These are phyloP conservation scores for Blastobotrys illinoisensis DNA, from an alignment of 1,139 yeast species.

Conservation along the genomic window DNA sequence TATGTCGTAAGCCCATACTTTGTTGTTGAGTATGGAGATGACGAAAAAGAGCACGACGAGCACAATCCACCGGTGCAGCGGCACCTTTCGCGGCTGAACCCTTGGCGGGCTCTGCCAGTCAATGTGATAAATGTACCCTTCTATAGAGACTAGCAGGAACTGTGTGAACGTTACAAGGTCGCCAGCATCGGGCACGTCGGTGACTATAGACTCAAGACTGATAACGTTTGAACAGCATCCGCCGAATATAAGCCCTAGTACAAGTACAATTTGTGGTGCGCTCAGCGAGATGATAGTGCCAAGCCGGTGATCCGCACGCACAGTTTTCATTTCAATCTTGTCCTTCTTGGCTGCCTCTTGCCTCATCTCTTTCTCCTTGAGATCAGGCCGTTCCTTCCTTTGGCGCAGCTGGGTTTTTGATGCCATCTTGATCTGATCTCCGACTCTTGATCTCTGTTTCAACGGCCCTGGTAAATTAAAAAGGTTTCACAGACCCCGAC, in stretches of 20 bases:
- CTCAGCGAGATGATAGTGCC: neutral
- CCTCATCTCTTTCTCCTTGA: neutral
- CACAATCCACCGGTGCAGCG: constrained; percentile 44
- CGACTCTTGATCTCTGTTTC: neutral
- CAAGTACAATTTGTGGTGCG: constrained; percentile 1
- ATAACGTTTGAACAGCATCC: constrained; percentile 72
- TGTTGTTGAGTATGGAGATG: constrained; percentile 52
- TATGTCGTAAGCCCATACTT: constrained; percentile 52
- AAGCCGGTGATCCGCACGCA: neutral
- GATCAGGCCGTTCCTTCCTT: neutral
- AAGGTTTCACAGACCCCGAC: neutral
- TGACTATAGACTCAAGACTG: constrained; percentile 51
- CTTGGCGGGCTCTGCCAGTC: constrained; percentile 21
- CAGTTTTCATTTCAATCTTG: neutral
- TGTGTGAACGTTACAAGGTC: constrained; percentile 56
- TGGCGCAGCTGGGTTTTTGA: neutral
- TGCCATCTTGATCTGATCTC: neutral
- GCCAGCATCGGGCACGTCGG: constrained; percentile 39
- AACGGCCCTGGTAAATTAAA: neutral
- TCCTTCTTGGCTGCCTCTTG: neutral
- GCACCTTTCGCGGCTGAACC: constrained; percentile 34
- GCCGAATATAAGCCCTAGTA: constrained; percentile 46
- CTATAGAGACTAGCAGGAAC: constrained; percentile 48
- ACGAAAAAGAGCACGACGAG: constrained; percentile 49
- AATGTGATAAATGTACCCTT: constrained; percentile 32